phyloP scores from a whole-genome alignment of 1,284 basidiomycete species.

The Heliocybe sulcata region DNA sequence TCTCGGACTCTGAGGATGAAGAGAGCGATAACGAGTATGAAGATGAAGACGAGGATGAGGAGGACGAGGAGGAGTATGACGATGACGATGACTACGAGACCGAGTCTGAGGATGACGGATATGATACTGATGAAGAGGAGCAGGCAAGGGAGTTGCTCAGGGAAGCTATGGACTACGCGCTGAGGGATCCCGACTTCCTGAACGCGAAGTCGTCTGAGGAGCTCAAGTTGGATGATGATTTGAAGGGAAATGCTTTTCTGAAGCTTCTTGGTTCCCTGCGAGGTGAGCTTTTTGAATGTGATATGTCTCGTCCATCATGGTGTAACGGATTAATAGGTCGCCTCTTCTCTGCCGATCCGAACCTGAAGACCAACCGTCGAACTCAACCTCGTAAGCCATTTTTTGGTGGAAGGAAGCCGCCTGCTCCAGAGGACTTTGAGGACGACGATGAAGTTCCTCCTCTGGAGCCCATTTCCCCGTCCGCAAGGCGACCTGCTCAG shows the following conservation, averaged over 20 bases:
- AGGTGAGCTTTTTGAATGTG: constrained; percentile 32
- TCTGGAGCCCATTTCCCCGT: background rate
- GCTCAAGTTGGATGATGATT: constrained; percentile 34
- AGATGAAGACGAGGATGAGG: constrained; percentile 24
- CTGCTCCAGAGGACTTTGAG: background rate
- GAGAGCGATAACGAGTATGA: constrained; percentile 11
- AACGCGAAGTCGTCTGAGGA: constrained; percentile 33
- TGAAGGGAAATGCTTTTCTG: constrained; percentile 66
- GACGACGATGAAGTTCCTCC: background rate
- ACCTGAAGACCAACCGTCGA: constrained; percentile 36
- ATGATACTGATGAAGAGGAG: constrained; percentile 65
- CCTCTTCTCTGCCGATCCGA: constrained; percentile 58
- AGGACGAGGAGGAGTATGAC: constrained; percentile 27
- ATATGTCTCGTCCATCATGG: constrained; percentile 6
- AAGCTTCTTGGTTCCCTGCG: constrained; percentile 63
- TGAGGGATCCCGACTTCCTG: constrained; percentile 49
- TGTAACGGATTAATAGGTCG: constrained; percentile 38
- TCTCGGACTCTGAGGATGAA: constrained; percentile 43
- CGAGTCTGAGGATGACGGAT: constrained; percentile 30
- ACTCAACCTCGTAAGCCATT: constrained; percentile 18
- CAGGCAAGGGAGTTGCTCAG: constrained; percentile 48
- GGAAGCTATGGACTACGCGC: constrained; percentile 64
- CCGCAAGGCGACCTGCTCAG: background rate
- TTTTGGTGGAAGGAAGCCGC: constrained; percentile 4
- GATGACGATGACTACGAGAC: constrained; percentile 30